Evolutionary conservation across 2,329 filamentous ascomycete genomes (phyloP), one percentile per base, ranked within the genome.

Genomic region (Alternaria gaisen): DNA sequence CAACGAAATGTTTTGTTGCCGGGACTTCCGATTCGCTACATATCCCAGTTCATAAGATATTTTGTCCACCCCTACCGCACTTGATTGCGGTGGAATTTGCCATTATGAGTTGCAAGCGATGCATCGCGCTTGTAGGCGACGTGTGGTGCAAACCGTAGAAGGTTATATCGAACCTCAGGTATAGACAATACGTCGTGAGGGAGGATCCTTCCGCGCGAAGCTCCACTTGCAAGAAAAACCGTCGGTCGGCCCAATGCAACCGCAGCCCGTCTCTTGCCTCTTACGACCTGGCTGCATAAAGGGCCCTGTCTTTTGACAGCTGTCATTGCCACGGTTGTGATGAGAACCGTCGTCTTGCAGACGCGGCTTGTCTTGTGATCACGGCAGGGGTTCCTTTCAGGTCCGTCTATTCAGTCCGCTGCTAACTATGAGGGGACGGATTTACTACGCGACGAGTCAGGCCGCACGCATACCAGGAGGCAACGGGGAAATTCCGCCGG

Each of bases 231-330:
- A 51, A 30, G 38, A 41, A 50, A 36, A 16, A 24, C 46, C 46
- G 44, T 28, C 52, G 46, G 30, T 44, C 58, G 58, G 58, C 53
- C 53, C 58, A 56, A 57, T 60, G 53, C 46, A 60, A 51, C 58
- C 53, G 58, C 32, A 28, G 24, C 32, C 57, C 58, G 46, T 57
- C 46, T 56, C 53, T 47, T 60, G 58, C 58, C 58, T 57, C 18
- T 52, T 57, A 20, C 41, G 53, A 51, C 41, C 18, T n/a, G 53
- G 46, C 32, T 60, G 58, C 58, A 60, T 52, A 52, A 32, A n/a
- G 38, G 47, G 40, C 46, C 53, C 58, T 26, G 46, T 18, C 20
- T 46, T 36, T 44, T 60, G 58, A 60, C 58, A 60, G 53, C 58
- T 60, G 58, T 56, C 58, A 60, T 55, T n/a, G 32, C 32, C 41